These are phyloP conservation scores for Sparassis latifolia DNA, from an alignment of 1,284 basidiomycete genomes.

Conservation along the genomic window DNA sequence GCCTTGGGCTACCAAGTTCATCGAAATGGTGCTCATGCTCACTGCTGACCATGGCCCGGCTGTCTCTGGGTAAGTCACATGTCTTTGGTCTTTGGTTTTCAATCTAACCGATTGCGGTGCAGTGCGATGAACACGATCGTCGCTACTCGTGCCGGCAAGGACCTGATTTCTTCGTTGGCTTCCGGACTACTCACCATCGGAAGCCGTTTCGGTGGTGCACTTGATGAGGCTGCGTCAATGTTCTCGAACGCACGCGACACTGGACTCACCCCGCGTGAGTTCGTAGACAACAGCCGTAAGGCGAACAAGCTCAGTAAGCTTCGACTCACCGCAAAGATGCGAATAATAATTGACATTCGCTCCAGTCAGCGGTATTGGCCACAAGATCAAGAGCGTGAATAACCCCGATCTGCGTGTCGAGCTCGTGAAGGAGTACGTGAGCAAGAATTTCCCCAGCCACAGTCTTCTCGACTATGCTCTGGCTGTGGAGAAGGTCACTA, in stretches of 20 bases:
- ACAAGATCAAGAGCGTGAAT: conserved; percentile 99
- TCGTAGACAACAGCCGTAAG: conserved; percentile 94
- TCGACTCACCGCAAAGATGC: background rate
- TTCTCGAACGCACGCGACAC: conserved; percentile 90
- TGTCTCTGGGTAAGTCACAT: conserved; percentile 58
- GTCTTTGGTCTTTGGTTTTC: background rate
- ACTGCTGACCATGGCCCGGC: conserved; percentile 99
- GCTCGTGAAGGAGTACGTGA: conserved; percentile 96
- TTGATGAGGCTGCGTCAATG: conserved; percentile 95
- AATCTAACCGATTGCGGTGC: conserved; percentile 12
- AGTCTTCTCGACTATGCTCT: conserved; percentile 95
- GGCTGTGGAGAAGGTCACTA: conserved; percentile 96
- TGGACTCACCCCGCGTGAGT: conserved; percentile 93
- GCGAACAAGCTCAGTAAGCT: conserved; percentile 89
- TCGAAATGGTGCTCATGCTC: conserved; percentile 99
- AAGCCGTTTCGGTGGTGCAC: conserved; percentile 97
- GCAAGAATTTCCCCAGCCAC: conserved; percentile 93
- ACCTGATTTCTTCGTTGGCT: conserved; percentile 93
- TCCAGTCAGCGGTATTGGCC: conserved; percentile 92
- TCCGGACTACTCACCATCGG: conserved; percentile 97
- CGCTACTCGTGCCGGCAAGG: conserved; percentile 97
- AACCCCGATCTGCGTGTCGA: conserved; percentile 97
- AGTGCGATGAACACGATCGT: conserved; percentile 99
- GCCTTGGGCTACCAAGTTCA: conserved; percentile 87
- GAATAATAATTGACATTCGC: conserved; percentile 4